Evolutionary conservation across 2,329 filamentous ascomycete species (phyloP).

Genomic region (Venturia asperata): DNA sequence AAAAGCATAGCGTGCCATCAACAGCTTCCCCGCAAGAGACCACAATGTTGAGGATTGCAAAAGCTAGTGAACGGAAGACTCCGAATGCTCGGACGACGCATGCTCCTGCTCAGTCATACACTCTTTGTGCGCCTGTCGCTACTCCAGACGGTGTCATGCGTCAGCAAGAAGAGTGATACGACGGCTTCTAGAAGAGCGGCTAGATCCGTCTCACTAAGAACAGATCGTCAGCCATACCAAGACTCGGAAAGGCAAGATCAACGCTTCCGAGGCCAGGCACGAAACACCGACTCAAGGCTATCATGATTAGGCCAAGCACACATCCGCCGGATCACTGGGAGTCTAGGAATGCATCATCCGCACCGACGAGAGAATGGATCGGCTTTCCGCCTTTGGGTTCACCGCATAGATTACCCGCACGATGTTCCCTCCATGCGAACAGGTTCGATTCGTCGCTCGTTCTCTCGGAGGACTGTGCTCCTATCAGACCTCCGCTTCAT

Average conservation of each 20-base stretch:
- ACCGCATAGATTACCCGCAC: not conserved
- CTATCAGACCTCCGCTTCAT: not conserved
- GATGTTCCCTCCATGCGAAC: not conserved
- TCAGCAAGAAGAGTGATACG: not conserved
- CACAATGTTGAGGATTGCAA: no score
- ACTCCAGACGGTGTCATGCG: not conserved
- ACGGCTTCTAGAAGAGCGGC: not conserved
- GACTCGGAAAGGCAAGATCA: not conserved
- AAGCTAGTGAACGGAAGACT: no score
- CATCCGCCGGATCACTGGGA: not conserved
- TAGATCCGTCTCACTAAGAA: not conserved
- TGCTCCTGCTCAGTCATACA: not conserved
- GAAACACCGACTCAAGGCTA: not conserved
- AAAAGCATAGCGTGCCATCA: no score
- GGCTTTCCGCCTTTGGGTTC: not conserved
- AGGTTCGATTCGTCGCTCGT: not conserved
- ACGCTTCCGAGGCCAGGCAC: not conserved
- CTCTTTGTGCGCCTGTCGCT: not conserved
- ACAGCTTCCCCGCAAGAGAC: no score
- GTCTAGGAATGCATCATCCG: not conserved
- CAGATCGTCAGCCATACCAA: not conserved
- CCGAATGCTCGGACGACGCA: not conserved
- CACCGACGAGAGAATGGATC: not conserved
- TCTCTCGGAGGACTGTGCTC: not conserved
- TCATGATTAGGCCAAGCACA: not conserved